A percentile compares a stretch with the other conserved stretches of the same genome.
phyloP scores from a whole-genome alignment of 2,329 filamentous ascomycete genomes.

The Dactylellina haptotyla region DNA sequence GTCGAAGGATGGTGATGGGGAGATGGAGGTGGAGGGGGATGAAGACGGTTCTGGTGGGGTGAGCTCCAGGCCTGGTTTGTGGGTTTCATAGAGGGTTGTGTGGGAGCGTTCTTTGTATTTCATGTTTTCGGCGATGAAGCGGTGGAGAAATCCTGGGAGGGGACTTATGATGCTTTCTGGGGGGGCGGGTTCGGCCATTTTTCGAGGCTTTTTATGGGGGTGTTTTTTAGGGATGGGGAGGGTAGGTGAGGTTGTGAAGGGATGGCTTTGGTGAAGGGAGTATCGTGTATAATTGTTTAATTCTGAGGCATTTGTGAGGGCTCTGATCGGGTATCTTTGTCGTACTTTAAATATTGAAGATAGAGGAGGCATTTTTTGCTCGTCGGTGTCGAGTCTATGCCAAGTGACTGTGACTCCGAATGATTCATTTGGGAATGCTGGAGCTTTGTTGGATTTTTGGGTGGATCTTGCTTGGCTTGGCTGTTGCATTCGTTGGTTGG shows the following conservation, averaged over 20 bases:
- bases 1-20: background rate
- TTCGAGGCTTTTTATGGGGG: background rate
- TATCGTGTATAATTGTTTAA: too few species aligned
- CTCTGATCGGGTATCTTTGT: background rate
- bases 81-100: slow-evolving; percentile 16
- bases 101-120: slow-evolving; percentile 42
- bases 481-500: too few species aligned
- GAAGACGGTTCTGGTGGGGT: too few species aligned
- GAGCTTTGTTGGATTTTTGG: too few species aligned
- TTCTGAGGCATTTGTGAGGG: background rate
- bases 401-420: background rate
- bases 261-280: background rate
- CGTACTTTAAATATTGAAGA: background rate
- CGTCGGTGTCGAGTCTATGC: background rate
- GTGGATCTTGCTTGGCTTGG: too few species aligned
- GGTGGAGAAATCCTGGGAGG: slow-evolving; percentile 4
- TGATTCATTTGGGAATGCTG: background rate
- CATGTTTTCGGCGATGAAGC: slow-evolving; percentile 10
- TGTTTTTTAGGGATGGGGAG: background rate
- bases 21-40: background rate
- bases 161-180: background rate
- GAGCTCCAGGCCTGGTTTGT: slow-evolving; percentile 13
- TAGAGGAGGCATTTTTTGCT: background rate
- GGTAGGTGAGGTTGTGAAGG: background rate
- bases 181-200: background rate